Conservation (phyloP, 2,329 filamentous ascomycete genomes). For the Amylocarpus encephaloides region DNA sequence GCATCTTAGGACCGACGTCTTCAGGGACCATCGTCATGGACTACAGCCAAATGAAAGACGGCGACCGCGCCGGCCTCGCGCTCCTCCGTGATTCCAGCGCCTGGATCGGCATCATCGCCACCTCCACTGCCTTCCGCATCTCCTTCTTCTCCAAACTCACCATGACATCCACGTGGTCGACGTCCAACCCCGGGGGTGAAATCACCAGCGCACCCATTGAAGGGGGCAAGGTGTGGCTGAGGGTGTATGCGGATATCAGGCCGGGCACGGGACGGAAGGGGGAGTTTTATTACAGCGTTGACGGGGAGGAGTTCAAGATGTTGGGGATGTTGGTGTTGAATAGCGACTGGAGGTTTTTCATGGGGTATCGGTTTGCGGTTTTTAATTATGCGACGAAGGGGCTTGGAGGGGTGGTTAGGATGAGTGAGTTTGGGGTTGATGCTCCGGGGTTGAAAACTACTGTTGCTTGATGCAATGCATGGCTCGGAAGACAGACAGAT, state of each 20-base stretch:
- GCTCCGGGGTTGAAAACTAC: not conserved
- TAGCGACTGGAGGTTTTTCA: conserved; percentile 41
- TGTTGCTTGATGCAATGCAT: no score
- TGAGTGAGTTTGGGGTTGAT: not conserved
- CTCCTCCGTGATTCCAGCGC: conserved; percentile 48
- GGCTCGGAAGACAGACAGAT: no score
- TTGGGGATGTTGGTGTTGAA: conserved; percentile 33
- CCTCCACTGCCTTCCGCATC: conserved; percentile 19
- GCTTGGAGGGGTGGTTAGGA: not conserved
- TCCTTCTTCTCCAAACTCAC: conserved; percentile 31
- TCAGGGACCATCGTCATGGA: conserved; percentile 45
- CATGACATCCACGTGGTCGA: conserved; percentile 32
- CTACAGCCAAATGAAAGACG: conserved; percentile 41
- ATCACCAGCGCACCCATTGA: conserved; percentile 19
- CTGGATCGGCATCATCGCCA: conserved; percentile 43
- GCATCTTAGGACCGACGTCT: conserved; percentile 40
- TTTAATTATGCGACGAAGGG: not conserved
- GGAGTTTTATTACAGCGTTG: conserved; percentile 38
- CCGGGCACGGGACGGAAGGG: conserved; percentile 28
- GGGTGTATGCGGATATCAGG: conserved; percentile 34
- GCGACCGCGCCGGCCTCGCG: conserved; percentile 47
- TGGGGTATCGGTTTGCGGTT: conserved; percentile 37
- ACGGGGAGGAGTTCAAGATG: conserved; percentile 35
- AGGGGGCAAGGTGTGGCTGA: conserved; percentile 32
- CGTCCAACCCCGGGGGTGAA: conserved; percentile 28